These are phyloP conservation scores for Aspergillus fructus DNA, from an alignment of 2,329 filamentous ascomycete genomes.

Conservation along the genomic window DNA sequence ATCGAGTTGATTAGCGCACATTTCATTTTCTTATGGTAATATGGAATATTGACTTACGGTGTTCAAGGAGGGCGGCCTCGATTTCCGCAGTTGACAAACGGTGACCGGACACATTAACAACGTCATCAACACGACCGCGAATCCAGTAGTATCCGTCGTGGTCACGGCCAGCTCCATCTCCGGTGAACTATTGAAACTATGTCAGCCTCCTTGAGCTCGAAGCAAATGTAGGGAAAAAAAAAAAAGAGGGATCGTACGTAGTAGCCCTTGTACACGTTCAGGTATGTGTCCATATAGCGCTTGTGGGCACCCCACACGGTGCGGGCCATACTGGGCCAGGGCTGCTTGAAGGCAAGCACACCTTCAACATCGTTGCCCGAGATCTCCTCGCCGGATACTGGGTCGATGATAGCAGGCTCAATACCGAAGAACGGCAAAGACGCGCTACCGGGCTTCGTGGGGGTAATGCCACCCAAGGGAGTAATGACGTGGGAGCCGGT, in stretches of 20 bases:
- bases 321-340: slow-evolving; percentile 97
- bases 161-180: slow-evolving; percentile 89
- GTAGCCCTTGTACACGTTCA: slow-evolving; percentile 97
- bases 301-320: slow-evolving; percentile 98
- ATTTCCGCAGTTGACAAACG: slow-evolving; percentile 96
- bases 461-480: slow-evolving; percentile 86
- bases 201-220: neutral
- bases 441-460: slow-evolving; percentile 94
- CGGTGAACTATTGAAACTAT: slow-evolving; percentile 45
- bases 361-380: slow-evolving; percentile 96
- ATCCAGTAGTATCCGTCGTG: slow-evolving; percentile 99
- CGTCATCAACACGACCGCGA: slow-evolving; percentile 94
- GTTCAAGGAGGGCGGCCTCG: slow-evolving; percentile 93
- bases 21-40: neutral
- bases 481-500: slow-evolving; percentile 96
- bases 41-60: slow-evolving; percentile 53
- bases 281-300: slow-evolving; percentile 97
- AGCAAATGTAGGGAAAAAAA: too few relatives aligned
- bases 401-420: slow-evolving; percentile 95
- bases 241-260: slow-evolving; percentile 67
- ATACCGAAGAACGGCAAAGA: slow-evolving; percentile 98
- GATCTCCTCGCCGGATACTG: slow-evolving; percentile 89
- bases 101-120: slow-evolving; percentile 97
- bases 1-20: slow-evolving; percentile 18
- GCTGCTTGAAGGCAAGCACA: slow-evolving; percentile 93